Percentiles rank a stretch among this genome's conserved stretches.
Conservation (phyloP, 1,284 basidiomycete genomes). For the Ceratobasidium sp. region DNA sequence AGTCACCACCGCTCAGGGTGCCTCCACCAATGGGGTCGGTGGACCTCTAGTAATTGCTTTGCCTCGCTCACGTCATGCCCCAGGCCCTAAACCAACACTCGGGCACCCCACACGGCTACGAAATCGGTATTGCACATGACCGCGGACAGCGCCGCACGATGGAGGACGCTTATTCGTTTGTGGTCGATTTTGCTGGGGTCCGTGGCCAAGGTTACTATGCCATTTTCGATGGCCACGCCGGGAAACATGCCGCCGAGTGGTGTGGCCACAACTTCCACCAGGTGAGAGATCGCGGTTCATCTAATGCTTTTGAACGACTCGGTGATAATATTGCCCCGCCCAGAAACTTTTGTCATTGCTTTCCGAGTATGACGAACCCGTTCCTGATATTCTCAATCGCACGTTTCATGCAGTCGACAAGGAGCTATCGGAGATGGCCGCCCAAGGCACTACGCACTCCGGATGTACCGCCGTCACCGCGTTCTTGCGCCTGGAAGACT, state of each 20-base stretch:
- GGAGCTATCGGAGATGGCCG: constrained; percentile 83
- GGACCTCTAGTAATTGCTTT: constrained; percentile 16
- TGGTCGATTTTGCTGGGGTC: constrained; percentile 92
- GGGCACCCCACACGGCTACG: constrained; percentile 71
- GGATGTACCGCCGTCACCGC: constrained; percentile 99
- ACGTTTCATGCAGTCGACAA: constrained; percentile 95
- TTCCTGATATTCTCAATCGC: constrained; percentile 93
- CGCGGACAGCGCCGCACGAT: constrained; percentile 93
- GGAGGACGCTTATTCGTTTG: constrained; percentile 98
- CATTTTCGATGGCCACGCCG: constrained; percentile 98
- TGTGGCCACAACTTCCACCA: constrained; percentile 97
- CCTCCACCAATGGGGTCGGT: constrained; percentile 82
- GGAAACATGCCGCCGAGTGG: constrained; percentile 99
- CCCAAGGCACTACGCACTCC: constrained; percentile 92
- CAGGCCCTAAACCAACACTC: constrained; percentile 62
- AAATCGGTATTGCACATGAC: constrained; percentile 93
- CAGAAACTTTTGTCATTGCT: constrained; percentile 64
- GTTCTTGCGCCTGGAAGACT: constrained; percentile 94
- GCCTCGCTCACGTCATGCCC: constrained; percentile 59
- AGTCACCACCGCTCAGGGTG: constrained; percentile 76
- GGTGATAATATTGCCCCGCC: neutral
- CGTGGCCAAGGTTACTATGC: constrained; percentile 98
- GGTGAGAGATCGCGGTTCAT: constrained; percentile 63
- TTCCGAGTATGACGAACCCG: constrained; percentile 63
- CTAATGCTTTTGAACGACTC: neutral